Base-by-base conservation (phyloP, 2,329 filamentous ascomycete genomes). In the Hypoxylon rubiginosum region DNA sequence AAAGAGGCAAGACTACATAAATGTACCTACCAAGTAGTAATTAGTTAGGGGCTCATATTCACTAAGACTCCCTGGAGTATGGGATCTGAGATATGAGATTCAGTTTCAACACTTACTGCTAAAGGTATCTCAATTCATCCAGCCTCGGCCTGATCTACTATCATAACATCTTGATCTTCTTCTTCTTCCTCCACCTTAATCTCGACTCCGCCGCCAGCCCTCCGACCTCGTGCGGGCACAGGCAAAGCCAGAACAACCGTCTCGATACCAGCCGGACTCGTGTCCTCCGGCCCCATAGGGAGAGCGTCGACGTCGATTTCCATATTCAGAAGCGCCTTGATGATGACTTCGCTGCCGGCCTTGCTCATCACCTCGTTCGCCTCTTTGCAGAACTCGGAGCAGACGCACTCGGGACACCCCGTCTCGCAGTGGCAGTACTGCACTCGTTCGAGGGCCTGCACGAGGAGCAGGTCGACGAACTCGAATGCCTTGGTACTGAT, bases 401-500 rank as follows among this genome's bases (percentile, higher is more conserved):
- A 93, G 46, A 97, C 94, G 79, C 96, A 99, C 78, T 97, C 95
- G 21, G 95, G 81, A 79, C 96, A 98, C 0, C 96, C 96, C 62
- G 91, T 87, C 10, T 88, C 79, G 74, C 94, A 98, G 41, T 84
- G 82, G 74, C 96, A 99, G 1, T 83, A 84, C 74, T 92, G 89
- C 5, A 98, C 89, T 7, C 96, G 85, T 61, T 88, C 84, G 39
- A 96, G 85, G 0, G 94, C 95, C 75, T 94, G 91, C 19, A 82
- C 82, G 0, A 98, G 84, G 34, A 98, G 81, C 34, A 91, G 77
- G 73, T 97, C 93, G 19, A 97, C 85, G 74, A 97, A 97, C 74
- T 98, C 95, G 74, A 98, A 98, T 0, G 94, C 95, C 76, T 97
- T 97, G 41, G 91, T 92, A 67, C 91, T 93, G 71, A 97, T 97